Evolutionary conservation across 495 filamentous ascomycete species (phyloP), one percentile per base, ranked within the genome.

Genomic region (Barbatosphaeria neglecta): DNA sequence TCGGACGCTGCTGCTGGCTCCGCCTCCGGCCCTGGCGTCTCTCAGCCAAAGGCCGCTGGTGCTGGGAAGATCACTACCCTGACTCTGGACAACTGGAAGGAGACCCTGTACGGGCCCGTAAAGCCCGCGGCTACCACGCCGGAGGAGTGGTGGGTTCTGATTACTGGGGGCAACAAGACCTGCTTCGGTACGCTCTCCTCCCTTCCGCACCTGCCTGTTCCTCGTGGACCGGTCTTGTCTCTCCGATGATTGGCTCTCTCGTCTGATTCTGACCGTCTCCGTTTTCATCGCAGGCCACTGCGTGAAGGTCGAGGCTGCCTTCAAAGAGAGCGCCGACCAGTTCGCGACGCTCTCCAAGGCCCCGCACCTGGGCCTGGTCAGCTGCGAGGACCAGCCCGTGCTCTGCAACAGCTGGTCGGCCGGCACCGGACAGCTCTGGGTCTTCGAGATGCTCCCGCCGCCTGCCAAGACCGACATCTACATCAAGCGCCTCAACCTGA

Each of bases 161-260:
- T 93, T 43, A 86, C 83, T 1, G 89, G 89, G 43, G 80, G 85
- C 37, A 93, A 95, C 67, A 87, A 83, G 69, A 90, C 87, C 23
- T 96, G 89, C 70, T 87, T 78, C 56, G 87, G 70, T 74, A 56
- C 51, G 67, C 71, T 46, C n/a, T n/a, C n/a, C n/a, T n/a, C n/a
- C n/a, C n/a, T n/a, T n/a, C n/a, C n/a, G n/a, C n/a, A n/a, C n/a
- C n/a, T n/a, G n/a, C n/a, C n/a, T n/a, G n/a, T n/a, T n/a, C n/a
- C n/a, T n/a, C n/a, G n/a, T n/a, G n/a, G n/a, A n/a, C n/a, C n/a
- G n/a, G n/a, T n/a, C n/a, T n/a, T n/a, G n/a, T n/a, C n/a, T n/a
- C n/a, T n/a, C n/a, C n/a, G n/a, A n/a, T n/a, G n/a, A n/a, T n/a
- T n/a, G n/a, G 45, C 20, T 25, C 22, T 37, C 9, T 7, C n/a